Evolutionary conservation across 352 stramenopile genomes (phyloP), one percentile per base, ranked within the genome.

Genomic region (Aphanomyces invadans): DNA sequence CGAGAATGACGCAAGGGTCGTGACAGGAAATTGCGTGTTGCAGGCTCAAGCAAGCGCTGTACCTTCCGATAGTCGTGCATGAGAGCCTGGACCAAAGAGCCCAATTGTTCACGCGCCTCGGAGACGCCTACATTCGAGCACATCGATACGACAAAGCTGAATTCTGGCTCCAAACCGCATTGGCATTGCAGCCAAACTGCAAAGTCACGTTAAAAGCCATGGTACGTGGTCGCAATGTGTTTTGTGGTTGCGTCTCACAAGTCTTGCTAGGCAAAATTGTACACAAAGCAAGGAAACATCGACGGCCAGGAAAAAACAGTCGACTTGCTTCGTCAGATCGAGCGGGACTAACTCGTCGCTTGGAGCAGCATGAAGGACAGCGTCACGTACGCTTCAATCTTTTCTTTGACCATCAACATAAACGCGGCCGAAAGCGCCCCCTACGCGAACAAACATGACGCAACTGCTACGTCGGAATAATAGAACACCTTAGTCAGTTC

Each of bases 391-490:
- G 76, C 83, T 73, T 97, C 87, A 57, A 98, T 97, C 76, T 97
- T 96, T 76, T 98, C 95, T 82, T 98, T 98, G 65, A 98, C 93
- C 89, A 97, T 98, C 70, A 98, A 88, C 95, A 98, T 98, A 36
- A 98, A 74, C 31, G 94, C 95, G 0, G 93, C 92, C 66, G 89
- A 97, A 5, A 98, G 87, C n/a, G 97, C 92, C n/a, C 93, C 96
- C 74, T 97, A 46, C 11, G 29, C 32, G n/a, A n/a, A 69, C 10
- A 15, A 19, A 28, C 29, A 23, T 49, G 31, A 53, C 11, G 4
- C 60, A 49, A n/a, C n/a, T n/a, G n/a, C n/a, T 17, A 38, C 46
- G 39, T 28, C 10, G 44, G 23, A 65, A 15, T 0, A 25, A 46
- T 7, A 55, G 71, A 70, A 56, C 57, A 89, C 83, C 75, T 86